Evolutionary conservation across 768 basidiomycete genomes (phyloP).

Genomic region (Psilocybe azurescens): DNA sequence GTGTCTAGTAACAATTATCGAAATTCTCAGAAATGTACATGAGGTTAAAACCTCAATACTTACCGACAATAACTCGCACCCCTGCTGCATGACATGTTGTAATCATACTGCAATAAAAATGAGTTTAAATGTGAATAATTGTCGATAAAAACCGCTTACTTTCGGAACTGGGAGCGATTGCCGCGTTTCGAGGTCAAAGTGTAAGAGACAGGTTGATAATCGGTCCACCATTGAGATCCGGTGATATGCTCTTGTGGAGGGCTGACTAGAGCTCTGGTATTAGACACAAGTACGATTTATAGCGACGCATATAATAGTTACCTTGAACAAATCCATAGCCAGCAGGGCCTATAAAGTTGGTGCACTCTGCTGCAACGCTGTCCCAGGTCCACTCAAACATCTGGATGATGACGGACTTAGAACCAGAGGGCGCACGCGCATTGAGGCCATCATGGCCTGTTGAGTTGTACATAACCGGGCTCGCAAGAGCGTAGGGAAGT

Average conservation of each 20-base stretch:
- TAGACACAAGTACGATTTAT: not conserved
- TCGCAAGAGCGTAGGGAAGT: constrained; percentile 7
- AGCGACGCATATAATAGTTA: constrained; percentile 20
- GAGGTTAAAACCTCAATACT: constrained; percentile 6
- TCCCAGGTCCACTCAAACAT: constrained; percentile 76
- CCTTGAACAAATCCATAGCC: constrained; percentile 77
- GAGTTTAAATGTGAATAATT: not conserved
- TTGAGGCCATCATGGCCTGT: constrained; percentile 5
- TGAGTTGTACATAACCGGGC: not conserved
- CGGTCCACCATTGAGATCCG: constrained; percentile 75
- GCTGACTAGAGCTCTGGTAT: constrained; percentile 35
- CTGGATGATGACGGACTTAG: constrained; percentile 63
- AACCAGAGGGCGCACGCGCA: constrained; percentile 29
- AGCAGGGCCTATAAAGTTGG: constrained; percentile 68
- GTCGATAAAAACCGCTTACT: constrained; percentile 24
- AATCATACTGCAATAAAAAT: constrained; percentile 44
- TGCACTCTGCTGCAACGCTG: constrained; percentile 67
- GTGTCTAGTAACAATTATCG: constrained; percentile 40
- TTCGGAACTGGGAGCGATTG: constrained; percentile 54
- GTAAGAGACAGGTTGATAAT: constrained; percentile 75
- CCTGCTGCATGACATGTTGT: constrained; percentile 57
- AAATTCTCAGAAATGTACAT: not conserved
- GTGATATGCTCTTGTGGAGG: constrained; percentile 63
- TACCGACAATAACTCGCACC: constrained; percentile 59
- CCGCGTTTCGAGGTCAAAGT: constrained; percentile 70